phyloP scores from a whole-genome alignment of 257 asterid species.

The Solanum lycopersicoides region DNA sequence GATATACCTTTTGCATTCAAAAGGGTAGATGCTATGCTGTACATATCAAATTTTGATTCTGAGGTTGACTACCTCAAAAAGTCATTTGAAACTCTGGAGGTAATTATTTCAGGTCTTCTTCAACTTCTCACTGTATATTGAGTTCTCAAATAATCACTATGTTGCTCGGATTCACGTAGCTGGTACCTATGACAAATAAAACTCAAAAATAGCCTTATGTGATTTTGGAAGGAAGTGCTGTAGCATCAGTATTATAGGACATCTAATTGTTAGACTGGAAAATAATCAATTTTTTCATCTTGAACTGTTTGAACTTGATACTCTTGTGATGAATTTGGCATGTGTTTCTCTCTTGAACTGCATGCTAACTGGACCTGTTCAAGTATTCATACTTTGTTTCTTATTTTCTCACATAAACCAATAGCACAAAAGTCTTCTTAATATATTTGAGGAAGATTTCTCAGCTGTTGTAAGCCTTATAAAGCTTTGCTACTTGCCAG shows the following conservation, averaged over 20 bases:
- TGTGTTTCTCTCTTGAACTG: background rate
- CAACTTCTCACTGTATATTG: background rate
- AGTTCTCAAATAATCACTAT: background rate
- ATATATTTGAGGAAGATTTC: background rate
- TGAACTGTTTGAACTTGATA: background rate
- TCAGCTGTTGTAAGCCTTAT: background rate
- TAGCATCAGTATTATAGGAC: background rate
- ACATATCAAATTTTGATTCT: constrained; percentile 61
- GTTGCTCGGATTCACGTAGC: background rate
- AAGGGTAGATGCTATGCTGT: constrained; percentile 82
- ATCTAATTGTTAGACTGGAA: background rate
- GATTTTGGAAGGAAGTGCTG: background rate
- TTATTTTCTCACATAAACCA: background rate
- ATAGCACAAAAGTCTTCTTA: background rate
- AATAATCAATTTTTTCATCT: background rate
- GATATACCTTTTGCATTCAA: constrained; percentile 82
- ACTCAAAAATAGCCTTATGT: background rate
- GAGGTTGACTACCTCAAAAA: constrained; percentile 81
- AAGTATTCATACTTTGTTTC: background rate
- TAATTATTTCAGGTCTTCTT: constrained; percentile 19
- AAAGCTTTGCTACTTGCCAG: constrained; percentile 27
- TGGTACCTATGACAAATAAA: background rate
- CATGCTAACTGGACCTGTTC: background rate
- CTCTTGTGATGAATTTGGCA: background rate
- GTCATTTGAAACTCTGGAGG: constrained; percentile 90